A percentile compares a stretch with the other conserved stretches of the same genome.
Conservation (phyloP, 345 rosid genomes). For the sweet orange (Citrus sinensis) region DNA sequence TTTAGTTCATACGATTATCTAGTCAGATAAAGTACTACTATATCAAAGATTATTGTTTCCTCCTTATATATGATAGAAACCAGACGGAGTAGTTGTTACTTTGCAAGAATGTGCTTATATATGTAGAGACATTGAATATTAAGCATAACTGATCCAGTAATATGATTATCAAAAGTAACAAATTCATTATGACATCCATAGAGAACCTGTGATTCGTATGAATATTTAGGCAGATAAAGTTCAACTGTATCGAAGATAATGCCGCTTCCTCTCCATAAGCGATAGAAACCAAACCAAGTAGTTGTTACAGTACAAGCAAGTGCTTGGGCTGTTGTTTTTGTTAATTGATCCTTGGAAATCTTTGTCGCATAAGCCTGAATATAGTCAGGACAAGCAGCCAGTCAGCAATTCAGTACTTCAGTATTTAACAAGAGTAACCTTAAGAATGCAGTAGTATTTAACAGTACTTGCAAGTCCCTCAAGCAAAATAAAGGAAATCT, state of each 20-base stretch:
- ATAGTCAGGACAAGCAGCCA: slow-evolving; percentile 16
- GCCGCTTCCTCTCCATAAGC: slow-evolving; percentile 47
- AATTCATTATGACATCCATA: neutral
- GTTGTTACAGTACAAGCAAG: slow-evolving; percentile 70
- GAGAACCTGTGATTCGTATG: slow-evolving; percentile 78
- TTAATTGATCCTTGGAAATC: slow-evolving; percentile 32
- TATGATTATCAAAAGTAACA: neutral
- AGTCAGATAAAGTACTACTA: slow-evolving; percentile 62
- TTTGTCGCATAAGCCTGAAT: slow-evolving; percentile 61
- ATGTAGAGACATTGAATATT: neutral
- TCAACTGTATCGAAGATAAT: slow-evolving; percentile 47
- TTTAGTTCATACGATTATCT: slow-evolving; percentile 66
- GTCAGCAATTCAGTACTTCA: slow-evolving; percentile 5
- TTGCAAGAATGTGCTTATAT: slow-evolving; percentile 43
- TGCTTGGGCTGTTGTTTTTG: slow-evolving; percentile 74
- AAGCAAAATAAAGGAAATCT: neutral
- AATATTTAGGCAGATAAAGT: slow-evolving; percentile 73
- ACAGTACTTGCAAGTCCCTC: neutral
- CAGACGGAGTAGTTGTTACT: slow-evolving; percentile 79
- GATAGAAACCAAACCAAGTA: slow-evolving; percentile 77
- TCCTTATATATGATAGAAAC: slow-evolving; percentile 49
- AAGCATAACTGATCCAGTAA: neutral
- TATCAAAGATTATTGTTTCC: slow-evolving; percentile 46
- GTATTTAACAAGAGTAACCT: neutral
- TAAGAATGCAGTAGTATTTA: neutral